Conservation (phyloP, 2,329 filamentous ascomycete species). For the Exophiala dermatitidis region DNA sequence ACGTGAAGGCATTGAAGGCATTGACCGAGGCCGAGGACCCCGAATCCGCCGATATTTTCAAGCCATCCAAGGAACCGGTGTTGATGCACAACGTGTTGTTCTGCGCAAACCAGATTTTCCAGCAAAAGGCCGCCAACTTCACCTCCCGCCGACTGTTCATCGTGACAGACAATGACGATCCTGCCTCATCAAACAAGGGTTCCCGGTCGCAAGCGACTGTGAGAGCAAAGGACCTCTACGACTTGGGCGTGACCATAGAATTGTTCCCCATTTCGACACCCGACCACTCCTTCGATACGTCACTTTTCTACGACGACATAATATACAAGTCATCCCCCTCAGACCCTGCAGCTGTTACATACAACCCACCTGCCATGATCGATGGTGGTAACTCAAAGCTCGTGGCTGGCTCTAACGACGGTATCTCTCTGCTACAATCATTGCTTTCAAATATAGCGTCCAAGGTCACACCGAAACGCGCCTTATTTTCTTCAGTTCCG, state of each 20-base stretch:
- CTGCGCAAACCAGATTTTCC: conserved; percentile 93
- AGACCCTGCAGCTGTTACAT: conserved; percentile 60
- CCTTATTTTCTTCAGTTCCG: conserved; percentile 78
- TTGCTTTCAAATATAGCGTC: conserved; percentile 85
- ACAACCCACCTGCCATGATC: conserved; percentile 35
- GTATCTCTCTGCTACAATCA: conserved; percentile 69
- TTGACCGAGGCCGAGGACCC: conserved; percentile 65
- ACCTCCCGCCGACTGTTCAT: conserved; percentile 88
- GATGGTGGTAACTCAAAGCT: conserved; percentile 43
- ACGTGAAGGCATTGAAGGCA: conserved; percentile 71
- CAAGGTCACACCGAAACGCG: conserved; percentile 75
- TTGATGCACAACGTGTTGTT: conserved; percentile 88
- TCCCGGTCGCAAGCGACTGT: conserved; percentile 71
- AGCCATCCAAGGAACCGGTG: conserved; percentile 60
- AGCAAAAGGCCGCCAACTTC: conserved; percentile 89
- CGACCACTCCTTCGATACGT: conserved; percentile 66
- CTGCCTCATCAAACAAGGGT: conserved; percentile 65
- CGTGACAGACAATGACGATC: conserved; percentile 88
- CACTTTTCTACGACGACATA: conserved; percentile 94
- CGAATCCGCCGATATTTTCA: conserved; percentile 58
- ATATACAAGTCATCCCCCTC: conserved; percentile 69
- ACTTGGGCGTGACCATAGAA: conserved; percentile 84
- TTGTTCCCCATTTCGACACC: conserved; percentile 77
- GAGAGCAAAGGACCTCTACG: conserved; percentile 88
- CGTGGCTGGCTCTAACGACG: conserved; percentile 62